Conservation (phyloP, 1,284 basidiomycete genomes). For the Peniophora sp. region DNA sequence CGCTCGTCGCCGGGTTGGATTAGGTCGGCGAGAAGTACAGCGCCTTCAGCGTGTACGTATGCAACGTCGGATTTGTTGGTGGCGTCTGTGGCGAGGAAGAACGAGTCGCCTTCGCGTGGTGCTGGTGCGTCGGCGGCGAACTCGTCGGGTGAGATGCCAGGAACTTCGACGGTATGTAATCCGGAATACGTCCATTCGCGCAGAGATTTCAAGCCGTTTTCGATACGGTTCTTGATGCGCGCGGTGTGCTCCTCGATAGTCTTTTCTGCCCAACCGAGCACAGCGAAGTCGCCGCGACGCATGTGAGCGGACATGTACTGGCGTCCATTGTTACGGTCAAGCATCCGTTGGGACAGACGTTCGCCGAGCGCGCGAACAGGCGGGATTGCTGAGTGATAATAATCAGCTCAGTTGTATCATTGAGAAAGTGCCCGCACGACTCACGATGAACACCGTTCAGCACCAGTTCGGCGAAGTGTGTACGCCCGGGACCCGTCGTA, state of each 20-base stretch:
- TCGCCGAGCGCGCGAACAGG: not conserved
- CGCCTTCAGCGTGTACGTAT: not conserved
- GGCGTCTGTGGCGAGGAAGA: conserved; percentile 2
- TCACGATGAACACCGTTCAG: not conserved
- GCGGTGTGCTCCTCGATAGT: not conserved
- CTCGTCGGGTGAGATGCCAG: not conserved
- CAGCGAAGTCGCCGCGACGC: not conserved
- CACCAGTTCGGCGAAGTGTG: not conserved
- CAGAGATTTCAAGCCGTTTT: not conserved
- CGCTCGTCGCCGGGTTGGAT: not conserved
- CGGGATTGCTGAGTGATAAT: not conserved
- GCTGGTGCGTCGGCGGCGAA: not conserved
- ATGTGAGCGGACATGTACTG: not conserved
- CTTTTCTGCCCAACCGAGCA: not conserved
- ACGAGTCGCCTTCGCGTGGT: not conserved
- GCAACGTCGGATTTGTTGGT: not conserved
- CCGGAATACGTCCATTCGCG: not conserved
- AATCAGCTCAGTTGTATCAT: too few species aligned
- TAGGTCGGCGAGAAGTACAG: not conserved
- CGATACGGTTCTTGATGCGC: not conserved
- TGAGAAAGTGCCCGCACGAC: too few species aligned
- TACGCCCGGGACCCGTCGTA: not conserved
- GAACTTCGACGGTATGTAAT: not conserved
- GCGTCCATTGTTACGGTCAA: not conserved
- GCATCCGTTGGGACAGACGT: not conserved